Base-by-base conservation (phyloP, 106 monocot genomes). In the Alisma plantagoaquatica region DNA sequence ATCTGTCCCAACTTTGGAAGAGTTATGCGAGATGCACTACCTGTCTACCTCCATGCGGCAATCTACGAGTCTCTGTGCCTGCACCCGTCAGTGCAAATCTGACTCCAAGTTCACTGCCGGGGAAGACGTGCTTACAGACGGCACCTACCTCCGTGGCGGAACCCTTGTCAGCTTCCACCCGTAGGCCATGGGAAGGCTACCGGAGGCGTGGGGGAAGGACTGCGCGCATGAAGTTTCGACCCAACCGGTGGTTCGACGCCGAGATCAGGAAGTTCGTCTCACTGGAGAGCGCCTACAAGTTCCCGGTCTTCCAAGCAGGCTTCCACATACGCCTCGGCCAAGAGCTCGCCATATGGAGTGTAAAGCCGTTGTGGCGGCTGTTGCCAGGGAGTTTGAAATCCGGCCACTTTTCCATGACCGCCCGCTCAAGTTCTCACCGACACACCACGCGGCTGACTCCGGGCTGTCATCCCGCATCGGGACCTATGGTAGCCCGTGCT, bases 261-360 rank as follows among this genome's bases (percentile, higher is more conserved):
- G 58, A 70, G n/a, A n/a, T n/a, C n/a, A n/a, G n/a, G 24, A 77
- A 80, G 0, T 45, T 35, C 17, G 76, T 86, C 72, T 27, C 45
- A 21, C 63, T 69, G 0, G 67, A 64, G 48, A 75, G 47, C 52
- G 70, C 76, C 6, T 86, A 67, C 77, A 71, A 75, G 57, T 86
- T 70, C 70, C 77, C 80, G 3, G 80, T 80, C 1, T 86, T 86
- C 71, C 76, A 86, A 33, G 80, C 65, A 25, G 81, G 86, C n/a
- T 23, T 27, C 2, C 62, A 81, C 6, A 70, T 74, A 10, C 81
- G 86, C 57, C 33, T 86, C 41, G 86, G 86, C 31, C 80, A 71
- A 63, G 86, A 86, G 59, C 73, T 86, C 49, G 80, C 86, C 14
- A 15, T 80, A 86, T 79, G 79, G 73, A 86, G 73, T 74, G 70